A percentile compares a stretch with the other conserved stretches of the same genome.
These are phyloP conservation scores for Phytophthora pini DNA, from an alignment of 352 stramenopile genomes.

Conservation along the genomic window DNA sequence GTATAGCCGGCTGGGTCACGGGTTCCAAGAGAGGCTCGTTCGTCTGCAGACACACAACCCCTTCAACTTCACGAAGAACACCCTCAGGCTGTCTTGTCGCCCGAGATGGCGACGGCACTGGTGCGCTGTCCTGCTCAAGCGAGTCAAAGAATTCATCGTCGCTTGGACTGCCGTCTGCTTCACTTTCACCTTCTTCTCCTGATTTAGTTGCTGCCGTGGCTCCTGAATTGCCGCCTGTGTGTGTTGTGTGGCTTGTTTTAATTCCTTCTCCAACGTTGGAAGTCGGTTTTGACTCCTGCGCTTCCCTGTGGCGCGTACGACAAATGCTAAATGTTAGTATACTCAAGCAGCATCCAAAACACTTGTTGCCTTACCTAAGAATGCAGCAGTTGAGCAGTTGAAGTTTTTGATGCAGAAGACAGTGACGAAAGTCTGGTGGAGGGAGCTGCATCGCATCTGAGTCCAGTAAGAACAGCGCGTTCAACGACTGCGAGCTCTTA, in stretches of 20 bases:
- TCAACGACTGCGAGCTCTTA: constrained; percentile 47
- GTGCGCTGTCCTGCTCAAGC: constrained; percentile 54
- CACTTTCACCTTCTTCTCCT: constrained; percentile 26
- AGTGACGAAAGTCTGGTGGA: constrained; percentile 72
- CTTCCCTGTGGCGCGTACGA: constrained; percentile 23
- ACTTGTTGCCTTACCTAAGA: constrained; percentile 40
- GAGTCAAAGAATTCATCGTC: constrained; percentile 90
- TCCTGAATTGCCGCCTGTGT: background rate
- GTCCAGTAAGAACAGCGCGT: constrained; percentile 63
- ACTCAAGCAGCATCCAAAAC: background rate
- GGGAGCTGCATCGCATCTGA: constrained; percentile 55
- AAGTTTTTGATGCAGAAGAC: constrained; percentile 82
- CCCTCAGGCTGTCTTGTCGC: constrained; percentile 32
- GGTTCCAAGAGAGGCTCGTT: constrained; percentile 65
- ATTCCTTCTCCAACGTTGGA: constrained; percentile 15
- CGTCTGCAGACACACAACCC: constrained; percentile 51
- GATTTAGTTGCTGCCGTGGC: background rate
- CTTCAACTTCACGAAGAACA: constrained; percentile 39
- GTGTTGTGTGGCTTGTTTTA: constrained; percentile 1
- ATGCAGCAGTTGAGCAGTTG: constrained; percentile 86
- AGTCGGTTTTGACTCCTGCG: constrained; percentile 31
- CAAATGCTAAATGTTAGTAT: background rate
- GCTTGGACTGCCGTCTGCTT: constrained; percentile 44
- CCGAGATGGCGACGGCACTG: constrained; percentile 16
- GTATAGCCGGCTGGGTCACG: constrained; percentile 68